Percentiles rank a stretch among this genome's conserved stretches.
phyloP scores from a whole-genome alignment of 1,284 basidiomycete genomes.

The Fomitopsis pinicola region DNA sequence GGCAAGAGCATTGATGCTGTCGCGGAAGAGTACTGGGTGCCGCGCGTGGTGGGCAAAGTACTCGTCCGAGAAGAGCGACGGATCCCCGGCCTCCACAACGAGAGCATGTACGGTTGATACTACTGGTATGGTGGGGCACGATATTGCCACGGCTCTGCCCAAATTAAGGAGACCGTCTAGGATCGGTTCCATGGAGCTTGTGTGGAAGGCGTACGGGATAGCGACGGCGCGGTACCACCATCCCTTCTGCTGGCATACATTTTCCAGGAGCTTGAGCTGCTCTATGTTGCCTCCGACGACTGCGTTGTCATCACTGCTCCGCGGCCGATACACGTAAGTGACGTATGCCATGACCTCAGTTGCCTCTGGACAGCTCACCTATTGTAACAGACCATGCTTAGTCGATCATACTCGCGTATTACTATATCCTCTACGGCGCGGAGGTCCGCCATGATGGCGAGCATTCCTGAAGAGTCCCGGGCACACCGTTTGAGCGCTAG shows the following conservation, averaged over 20 bases:
- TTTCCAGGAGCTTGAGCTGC: constrained; percentile 39
- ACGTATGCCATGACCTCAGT: not conserved
- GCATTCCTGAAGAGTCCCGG: constrained; percentile 49
- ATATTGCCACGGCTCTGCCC: constrained; percentile 33
- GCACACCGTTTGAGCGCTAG: constrained; percentile 49
- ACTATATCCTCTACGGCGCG: constrained; percentile 30
- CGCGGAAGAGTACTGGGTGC: constrained; percentile 55
- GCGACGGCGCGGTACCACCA: constrained; percentile 41
- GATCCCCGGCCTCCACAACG: constrained; percentile 49
- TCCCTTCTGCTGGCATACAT: constrained; percentile 33
- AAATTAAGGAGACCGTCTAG: constrained; percentile 41
- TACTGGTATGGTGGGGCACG: constrained; percentile 49
- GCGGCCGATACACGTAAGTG: not conserved
- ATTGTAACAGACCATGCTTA: constrained; percentile 61
- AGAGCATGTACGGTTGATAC: constrained; percentile 54
- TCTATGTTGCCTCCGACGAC: constrained; percentile 52
- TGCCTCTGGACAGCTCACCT: constrained; percentile 12
- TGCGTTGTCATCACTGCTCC: constrained; percentile 40
- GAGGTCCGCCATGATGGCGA: constrained; percentile 43
- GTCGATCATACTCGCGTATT: constrained; percentile 33
- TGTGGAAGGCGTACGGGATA: constrained; percentile 65
- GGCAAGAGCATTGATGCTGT: constrained; percentile 40
- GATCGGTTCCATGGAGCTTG: constrained; percentile 53
- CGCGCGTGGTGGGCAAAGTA: constrained; percentile 60
- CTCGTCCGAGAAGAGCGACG: constrained; percentile 39